Evolutionary conservation across 2,329 filamentous ascomycete species (phyloP).

Genomic region (Xylaria sp.): DNA sequence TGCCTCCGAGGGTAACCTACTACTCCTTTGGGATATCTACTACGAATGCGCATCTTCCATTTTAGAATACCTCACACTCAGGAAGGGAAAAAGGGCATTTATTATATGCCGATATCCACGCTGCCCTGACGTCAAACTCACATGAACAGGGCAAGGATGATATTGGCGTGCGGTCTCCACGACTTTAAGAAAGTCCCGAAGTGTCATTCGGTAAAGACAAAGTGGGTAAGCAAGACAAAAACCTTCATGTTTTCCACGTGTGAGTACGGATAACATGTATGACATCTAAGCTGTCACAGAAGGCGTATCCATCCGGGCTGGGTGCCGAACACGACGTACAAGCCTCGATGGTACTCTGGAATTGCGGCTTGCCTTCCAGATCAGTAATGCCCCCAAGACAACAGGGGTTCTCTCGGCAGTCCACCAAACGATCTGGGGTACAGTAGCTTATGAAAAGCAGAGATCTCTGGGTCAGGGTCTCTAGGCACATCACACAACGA

Average conservation of each 20-base stretch:
- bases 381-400: slow-evolving; percentile 32
- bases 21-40: slow-evolving; percentile 22
- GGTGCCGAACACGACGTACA: slow-evolving; percentile 35
- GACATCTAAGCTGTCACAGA: slow-evolving; percentile 6
- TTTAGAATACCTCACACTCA: background rate
- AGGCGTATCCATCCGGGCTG: slow-evolving; percentile 16
- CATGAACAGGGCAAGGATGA: slow-evolving; percentile 30
- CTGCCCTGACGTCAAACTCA: slow-evolving; percentile 34
- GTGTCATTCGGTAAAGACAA: slow-evolving; percentile 46
- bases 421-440: slow-evolving; percentile 37
- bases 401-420: slow-evolving; percentile 32
- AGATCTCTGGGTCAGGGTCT: slow-evolving; percentile 32
- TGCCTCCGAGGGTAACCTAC: slow-evolving; percentile 29
- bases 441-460: slow-evolving; percentile 32
- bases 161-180: slow-evolving; percentile 35
- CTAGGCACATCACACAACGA: slow-evolving; percentile 27
- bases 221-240: slow-evolving; percentile 29
- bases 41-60: slow-evolving; percentile 15
- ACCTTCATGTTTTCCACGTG: slow-evolving; percentile 36
- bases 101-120: slow-evolving; percentile 33
- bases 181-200: slow-evolving; percentile 46
- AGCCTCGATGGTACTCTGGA: slow-evolving; percentile 43
- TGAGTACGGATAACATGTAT: slow-evolving; percentile 6
- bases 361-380: slow-evolving; percentile 44
- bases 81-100: slow-evolving; percentile 21